These are phyloP conservation scores for Barnettozyma sp. DNA, from an alignment of 805 yeast species.

Conservation along the genomic window DNA sequence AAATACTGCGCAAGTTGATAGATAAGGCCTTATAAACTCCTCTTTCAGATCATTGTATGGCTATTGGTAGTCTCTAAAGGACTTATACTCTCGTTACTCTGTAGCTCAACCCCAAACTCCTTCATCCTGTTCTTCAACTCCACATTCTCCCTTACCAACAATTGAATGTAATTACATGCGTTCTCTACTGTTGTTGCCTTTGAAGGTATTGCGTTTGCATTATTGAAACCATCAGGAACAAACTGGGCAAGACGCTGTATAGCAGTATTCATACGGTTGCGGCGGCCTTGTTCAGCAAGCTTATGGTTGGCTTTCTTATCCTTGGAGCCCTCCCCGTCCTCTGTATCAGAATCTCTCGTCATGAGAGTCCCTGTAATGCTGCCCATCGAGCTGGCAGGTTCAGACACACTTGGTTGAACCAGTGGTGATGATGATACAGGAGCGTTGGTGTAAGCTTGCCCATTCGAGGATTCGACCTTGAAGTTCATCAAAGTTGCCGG, in stretches of 20 bases:
- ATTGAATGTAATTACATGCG: constrained; percentile 64
- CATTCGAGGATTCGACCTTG: constrained; percentile 11
- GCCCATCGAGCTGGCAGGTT: too few species aligned
- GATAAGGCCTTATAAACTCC: too few species aligned
- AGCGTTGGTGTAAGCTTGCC: constrained; percentile 1
- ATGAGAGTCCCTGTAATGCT: too few species aligned
- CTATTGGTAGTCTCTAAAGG: constrained; percentile 22
- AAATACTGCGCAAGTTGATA: too few species aligned
- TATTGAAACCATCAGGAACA: constrained; percentile 53
- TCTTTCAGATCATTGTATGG: constrained; percentile 5
- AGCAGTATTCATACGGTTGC: constrained; percentile 88
- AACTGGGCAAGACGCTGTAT: constrained; percentile 64
- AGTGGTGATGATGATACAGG: constrained; percentile 16
- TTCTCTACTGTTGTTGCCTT: constrained; percentile 94
- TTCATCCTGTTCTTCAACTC: constrained; percentile 14
- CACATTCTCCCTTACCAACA: constrained; percentile 34
- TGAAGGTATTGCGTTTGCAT: constrained; percentile 59
- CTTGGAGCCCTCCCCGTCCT: constrained; percentile 13
- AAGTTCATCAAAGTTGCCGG: constrained; percentile 25
- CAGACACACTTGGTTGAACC: too few species aligned
- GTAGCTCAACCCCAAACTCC: constrained; percentile 11
- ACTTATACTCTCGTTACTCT: constrained; percentile 25
- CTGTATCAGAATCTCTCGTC: constrained; percentile 2
- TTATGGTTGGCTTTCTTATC: constrained; percentile 51
- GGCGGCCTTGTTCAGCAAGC: constrained; percentile 91